Conservation (phyloP, 2,329 filamentous ascomycete genomes). For the Fusarium burgessii region DNA sequence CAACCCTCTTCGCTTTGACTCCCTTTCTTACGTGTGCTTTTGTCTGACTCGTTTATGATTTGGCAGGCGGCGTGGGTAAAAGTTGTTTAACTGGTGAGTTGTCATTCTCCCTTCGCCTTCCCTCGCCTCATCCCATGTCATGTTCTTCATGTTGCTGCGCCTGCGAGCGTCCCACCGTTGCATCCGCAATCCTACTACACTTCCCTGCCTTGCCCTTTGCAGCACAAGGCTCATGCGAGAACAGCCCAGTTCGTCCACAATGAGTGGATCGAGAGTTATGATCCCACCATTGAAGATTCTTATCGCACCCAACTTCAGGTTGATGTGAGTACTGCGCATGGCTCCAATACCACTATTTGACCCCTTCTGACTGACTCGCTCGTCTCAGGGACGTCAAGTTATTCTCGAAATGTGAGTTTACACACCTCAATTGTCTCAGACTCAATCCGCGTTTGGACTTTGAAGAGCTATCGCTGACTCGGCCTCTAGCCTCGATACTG, state of each 20-base stretch:
- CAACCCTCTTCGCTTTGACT: neutral
- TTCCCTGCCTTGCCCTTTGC: slow-evolving; percentile 32
- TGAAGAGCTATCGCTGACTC: slow-evolving; percentile 37
- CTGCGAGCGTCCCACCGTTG: slow-evolving; percentile 24
- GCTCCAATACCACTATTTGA: slow-evolving; percentile 17
- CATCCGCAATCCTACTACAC: slow-evolving; percentile 23
- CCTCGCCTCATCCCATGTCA: slow-evolving; percentile 24
- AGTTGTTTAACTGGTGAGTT: slow-evolving; percentile 87
- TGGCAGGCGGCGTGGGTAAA: slow-evolving; percentile 86
- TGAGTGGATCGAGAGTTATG: slow-evolving; percentile 91
- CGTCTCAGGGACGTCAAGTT: slow-evolving; percentile 80
- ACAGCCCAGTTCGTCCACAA: slow-evolving; percentile 92
- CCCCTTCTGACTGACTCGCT: slow-evolving; percentile 48
- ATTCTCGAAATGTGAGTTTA: slow-evolving; percentile 84
- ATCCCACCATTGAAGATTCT: slow-evolving; percentile 82
- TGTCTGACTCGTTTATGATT: slow-evolving; percentile 49
- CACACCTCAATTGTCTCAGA: slow-evolving; percentile 1
- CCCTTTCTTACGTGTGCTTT: slow-evolving; percentile 21
- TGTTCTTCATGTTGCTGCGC: slow-evolving; percentile 22
- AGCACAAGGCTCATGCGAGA: slow-evolving; percentile 36
- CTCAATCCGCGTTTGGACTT: slow-evolving; percentile 29
- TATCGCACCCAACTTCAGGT: slow-evolving; percentile 82
- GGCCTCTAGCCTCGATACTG: slow-evolving; percentile 78
- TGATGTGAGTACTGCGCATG: slow-evolving; percentile 72
- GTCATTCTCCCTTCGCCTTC: slow-evolving; percentile 4